These are phyloP conservation scores for Marasmius oreades DNA, from an alignment of 1,284 basidiomycete genomes.

Conservation along the genomic window DNA sequence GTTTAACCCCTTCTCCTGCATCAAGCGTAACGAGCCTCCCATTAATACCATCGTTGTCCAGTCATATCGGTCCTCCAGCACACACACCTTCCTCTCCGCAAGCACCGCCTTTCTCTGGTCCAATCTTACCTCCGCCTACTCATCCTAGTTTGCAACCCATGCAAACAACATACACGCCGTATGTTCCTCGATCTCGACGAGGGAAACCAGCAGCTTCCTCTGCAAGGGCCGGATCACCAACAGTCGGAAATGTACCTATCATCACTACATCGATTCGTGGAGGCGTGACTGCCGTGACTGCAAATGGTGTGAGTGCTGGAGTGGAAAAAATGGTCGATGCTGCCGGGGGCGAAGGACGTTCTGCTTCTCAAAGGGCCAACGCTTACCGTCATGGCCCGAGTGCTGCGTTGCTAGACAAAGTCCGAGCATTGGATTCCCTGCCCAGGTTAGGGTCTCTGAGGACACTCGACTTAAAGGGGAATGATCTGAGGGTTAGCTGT, in stretches of 20 bases:
- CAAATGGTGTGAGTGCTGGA: conserved; percentile 4
- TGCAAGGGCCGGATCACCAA: conserved; percentile 29
- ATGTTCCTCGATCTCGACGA: conserved; percentile 65
- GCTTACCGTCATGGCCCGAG: not conserved
- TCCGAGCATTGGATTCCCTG: conserved; percentile 79
- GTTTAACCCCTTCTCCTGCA: conserved; percentile 7
- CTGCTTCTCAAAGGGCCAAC: conserved; percentile 52
- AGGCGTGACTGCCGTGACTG: conserved; percentile 69
- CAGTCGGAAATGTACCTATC: conserved; percentile 41
- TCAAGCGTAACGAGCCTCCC: conserved; percentile 8
- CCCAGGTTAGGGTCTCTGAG: conserved; percentile 82
- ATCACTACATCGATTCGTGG: conserved; percentile 76
- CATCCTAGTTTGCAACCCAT: conserved; percentile 27
- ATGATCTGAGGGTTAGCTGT: conserved; percentile 57
- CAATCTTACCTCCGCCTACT: conserved; percentile 6
- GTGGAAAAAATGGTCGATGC: conserved; percentile 2
- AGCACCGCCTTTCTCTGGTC: conserved; percentile 19
- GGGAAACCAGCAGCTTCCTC: conserved; percentile 27
- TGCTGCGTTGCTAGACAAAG: conserved; percentile 70
- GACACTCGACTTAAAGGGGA: conserved; percentile 89
- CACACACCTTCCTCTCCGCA: conserved; percentile 31
- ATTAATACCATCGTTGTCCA: conserved; percentile 13
- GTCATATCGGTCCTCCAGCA: conserved; percentile 3
- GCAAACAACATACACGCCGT: conserved; percentile 78
- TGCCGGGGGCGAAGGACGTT: conserved; percentile 22